phyloP scores from a whole-genome alignment of 2,329 filamentous ascomycete species.

The Fusarium lyarnte region DNA sequence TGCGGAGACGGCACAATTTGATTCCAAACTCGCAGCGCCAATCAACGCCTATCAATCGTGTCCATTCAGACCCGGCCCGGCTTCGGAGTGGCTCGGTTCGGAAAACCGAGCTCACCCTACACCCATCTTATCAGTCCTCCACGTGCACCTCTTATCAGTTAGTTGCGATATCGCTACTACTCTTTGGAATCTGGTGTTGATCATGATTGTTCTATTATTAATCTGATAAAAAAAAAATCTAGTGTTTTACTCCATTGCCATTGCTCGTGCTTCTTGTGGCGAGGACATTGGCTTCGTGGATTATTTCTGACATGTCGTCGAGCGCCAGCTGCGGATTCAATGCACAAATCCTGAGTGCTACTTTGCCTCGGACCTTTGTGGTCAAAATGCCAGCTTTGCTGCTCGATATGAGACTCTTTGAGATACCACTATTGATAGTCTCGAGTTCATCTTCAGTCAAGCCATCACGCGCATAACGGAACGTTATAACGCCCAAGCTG shows the following conservation, averaged over 20 bases:
- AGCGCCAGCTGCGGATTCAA: slow-evolving; percentile 2
- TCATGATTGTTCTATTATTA: slow-evolving; percentile 6
- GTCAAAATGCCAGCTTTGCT: slow-evolving; percentile 8
- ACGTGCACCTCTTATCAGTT: background rate
- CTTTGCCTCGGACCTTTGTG: slow-evolving; percentile 3
- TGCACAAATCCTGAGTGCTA: background rate
- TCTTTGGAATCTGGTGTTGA: background rate
- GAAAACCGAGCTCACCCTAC: slow-evolving; percentile 4
- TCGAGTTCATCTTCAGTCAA: background rate
- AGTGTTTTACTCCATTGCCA: background rate
- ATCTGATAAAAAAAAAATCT: background rate
- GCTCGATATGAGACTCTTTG: slow-evolving; percentile 11
- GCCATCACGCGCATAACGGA: slow-evolving; percentile 19
- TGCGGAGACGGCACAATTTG: background rate
- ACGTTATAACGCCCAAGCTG: slow-evolving; percentile 35
- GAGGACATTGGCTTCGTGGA: background rate
- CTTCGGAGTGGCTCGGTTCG: slow-evolving; percentile 15
- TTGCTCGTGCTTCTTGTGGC: background rate
- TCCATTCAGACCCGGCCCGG: background rate
- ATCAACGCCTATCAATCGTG: slow-evolving; percentile 9
- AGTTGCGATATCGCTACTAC: background rate
- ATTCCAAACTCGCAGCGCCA: slow-evolving; percentile 14
- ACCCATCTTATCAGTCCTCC: background rate
- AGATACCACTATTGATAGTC: background rate
- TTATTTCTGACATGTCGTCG: slow-evolving; percentile 10